Base-by-base conservation (phyloP, 805 yeast genomes). In the Teunomyces gatunensis region DNA sequence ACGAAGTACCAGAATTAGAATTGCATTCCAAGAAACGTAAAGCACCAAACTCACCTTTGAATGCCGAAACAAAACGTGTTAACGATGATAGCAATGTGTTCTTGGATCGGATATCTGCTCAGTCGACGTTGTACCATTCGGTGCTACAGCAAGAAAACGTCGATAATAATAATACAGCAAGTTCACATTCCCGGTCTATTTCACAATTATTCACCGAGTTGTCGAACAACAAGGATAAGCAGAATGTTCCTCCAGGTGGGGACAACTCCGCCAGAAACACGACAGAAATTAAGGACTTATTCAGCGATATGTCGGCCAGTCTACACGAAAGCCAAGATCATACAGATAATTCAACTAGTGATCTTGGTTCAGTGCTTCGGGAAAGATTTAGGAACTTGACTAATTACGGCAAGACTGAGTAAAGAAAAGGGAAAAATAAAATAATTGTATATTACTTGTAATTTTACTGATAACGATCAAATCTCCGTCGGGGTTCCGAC, bases 41-140 rank as follows among this genome's bases (percentile, higher is more conserved):
- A 23, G 25, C 40, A 6, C 3, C 17, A 5, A 27, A 27, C 3
- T 37, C 40, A 4, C 40, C 40, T 29, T 23, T 23, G 23, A 20
- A 18, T 18, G 25, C 40, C 13, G 39, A 36, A 5, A 12, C 25
- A 15, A 33, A 40, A 13, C 41, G 35, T n/a, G 27, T 39, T n/a
- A 58, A 58, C 29, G 65, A 59, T 42, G 59, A 58, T 25, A 65
- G 61, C 20, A 69, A 70, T 47, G 69, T 70, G 11, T 70, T 71
- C 47, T 54, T 69, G 45, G 74, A 69, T 21, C 51, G 49, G 21
- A 54, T 47, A 36, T 58, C 67, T 3, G 58, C 54, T 11, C 59
- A 55, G n/a, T 59, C 69, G 5, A 68, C 74, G 1, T 50, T 65
- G 15, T 68, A 65, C 52, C 73, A 67, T 49, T 63, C 71, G 11